Base-by-base conservation (phyloP, 2,329 filamentous ascomycete genomes). In the Pestalotiopsis sp. region DNA sequence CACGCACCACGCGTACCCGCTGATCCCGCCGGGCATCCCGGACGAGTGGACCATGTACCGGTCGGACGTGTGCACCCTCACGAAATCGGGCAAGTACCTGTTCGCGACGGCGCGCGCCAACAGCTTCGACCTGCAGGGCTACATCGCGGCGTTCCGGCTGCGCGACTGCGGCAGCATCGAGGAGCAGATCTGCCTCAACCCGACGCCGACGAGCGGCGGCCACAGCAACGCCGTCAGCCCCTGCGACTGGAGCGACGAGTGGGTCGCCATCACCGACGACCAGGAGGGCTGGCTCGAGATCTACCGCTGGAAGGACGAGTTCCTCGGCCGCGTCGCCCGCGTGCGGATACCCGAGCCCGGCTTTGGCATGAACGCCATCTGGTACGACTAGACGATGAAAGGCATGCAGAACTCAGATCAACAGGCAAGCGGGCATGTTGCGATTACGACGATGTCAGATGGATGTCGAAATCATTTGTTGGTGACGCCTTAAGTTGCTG, bases 311-410 rank as follows among this genome's bases (percentile, higher is more conserved):
- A 86, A 91, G 72, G 91, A 94, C 69, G 93, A 96, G 84, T 93
- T 91, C 74, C 81, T 97, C 66, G 91, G 89, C 2, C 84, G 93
- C 3, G 93, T 97, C 7, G 93, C 93, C 17, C 86, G 92, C 71
- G 84, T 93, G 71, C 90, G 93, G 73, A 90, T 97, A 49, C 90
- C 90, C 5, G 94, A 97, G 82, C 93, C 92, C n/a, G 94, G 94
- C 1, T 97, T 97, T 78, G 93, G 93, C 1, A 97, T 97, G 94
- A 97, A 97, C 81, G 93, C 93, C n/a, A 94, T 97, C 71, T 97
- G 94, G 94, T 96, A 96, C 79, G 92, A 97, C 81, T 93, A 66
- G 31, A 13, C 6, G 56, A 59, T 59, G 5, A 36, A 36, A 4
- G 6, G 6, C 13, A n/a, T 25, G 27, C 23, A 5, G 23, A 17